These are phyloP conservation scores for Carex kokanica DNA, from an alignment of 176 grass and related monocot species.

Conservation along the genomic window DNA sequence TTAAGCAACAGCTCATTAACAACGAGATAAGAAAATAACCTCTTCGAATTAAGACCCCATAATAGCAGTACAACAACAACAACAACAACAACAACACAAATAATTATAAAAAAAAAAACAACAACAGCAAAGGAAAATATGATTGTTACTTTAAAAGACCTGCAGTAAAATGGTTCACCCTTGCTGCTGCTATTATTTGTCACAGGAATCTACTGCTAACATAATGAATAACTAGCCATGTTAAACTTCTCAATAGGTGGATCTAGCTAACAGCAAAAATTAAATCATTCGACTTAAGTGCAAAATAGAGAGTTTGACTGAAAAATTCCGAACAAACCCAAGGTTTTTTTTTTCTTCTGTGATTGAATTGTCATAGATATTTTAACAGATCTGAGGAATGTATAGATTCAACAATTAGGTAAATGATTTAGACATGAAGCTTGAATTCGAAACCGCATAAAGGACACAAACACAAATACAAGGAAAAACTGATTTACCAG, in stretches of 20 bases:
- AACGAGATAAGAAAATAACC: not conserved
- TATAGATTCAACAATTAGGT: not conserved
- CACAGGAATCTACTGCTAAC: too few species aligned
- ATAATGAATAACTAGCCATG: too few species aligned
- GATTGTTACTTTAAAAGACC: not conserved
- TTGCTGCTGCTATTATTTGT: too few species aligned
- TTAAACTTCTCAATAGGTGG: too few species aligned
- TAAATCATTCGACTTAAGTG: not conserved
- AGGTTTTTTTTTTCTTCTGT: not conserved
- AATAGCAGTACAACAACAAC: not conserved
- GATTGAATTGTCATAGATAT: conserved; percentile 6
- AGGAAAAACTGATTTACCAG: conserved; percentile 44
- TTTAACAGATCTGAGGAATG: not conserved
- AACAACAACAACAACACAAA: not conserved
- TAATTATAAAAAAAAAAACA: not conserved
- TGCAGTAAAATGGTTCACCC: not conserved
- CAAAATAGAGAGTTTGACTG: not conserved
- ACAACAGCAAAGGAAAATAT: not conserved
- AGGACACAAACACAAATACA: not conserved
- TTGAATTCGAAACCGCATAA: conserved; percentile 9
- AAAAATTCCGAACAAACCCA: not conserved
- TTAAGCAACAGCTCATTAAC: conserved; percentile 8
- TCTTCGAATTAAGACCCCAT: not conserved
- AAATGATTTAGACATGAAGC: not conserved
- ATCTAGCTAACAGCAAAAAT: too few species aligned